phyloP scores from a whole-genome alignment of 148 eudicot species.

The Selenicereus undatus region DNA sequence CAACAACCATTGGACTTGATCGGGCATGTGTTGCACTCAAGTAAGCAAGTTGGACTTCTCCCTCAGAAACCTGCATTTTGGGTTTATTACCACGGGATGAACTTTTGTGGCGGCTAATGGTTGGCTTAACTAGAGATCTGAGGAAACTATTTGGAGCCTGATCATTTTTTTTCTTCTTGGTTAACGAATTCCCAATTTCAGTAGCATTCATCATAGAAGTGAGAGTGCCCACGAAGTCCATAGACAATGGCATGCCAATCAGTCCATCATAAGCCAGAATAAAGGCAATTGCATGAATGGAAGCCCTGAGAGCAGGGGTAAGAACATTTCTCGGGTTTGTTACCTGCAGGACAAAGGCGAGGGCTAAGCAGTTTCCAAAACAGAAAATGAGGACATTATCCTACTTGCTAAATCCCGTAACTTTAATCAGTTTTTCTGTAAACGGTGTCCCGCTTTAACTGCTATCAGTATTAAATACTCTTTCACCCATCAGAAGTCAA shows the following conservation, averaged over 20 bases:
- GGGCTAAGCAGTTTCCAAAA: background rate
- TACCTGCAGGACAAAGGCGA: slow-evolving; percentile 43
- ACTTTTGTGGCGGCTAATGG: background rate
- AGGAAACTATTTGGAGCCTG: slow-evolving; percentile 6
- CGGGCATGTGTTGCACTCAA: background rate
- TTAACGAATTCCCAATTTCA: slow-evolving; percentile 23
- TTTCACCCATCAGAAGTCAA: no score
- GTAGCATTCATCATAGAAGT: slow-evolving; percentile 54
- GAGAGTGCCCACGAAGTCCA: slow-evolving; percentile 17
- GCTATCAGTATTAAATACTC: no score
- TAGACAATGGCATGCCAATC: slow-evolving; percentile 36
- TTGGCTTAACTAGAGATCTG: background rate
- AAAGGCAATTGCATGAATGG: slow-evolving; percentile 60
- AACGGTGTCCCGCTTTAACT: no score
- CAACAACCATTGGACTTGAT: background rate
- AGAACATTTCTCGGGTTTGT: slow-evolving; percentile 50
- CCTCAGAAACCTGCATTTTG: background rate
- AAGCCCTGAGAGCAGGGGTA: slow-evolving; percentile 58
- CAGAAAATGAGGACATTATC: no score
- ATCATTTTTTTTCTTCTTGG: slow-evolving; percentile 15
- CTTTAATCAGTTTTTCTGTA: no score
- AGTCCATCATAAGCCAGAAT: slow-evolving; percentile 68
- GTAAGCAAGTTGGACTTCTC: background rate
- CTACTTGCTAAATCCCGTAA: no score
- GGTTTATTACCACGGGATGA: background rate